Base-by-base conservation (phyloP, 108 stramenopile species). In the Stephanodiscus triporus region DNA sequence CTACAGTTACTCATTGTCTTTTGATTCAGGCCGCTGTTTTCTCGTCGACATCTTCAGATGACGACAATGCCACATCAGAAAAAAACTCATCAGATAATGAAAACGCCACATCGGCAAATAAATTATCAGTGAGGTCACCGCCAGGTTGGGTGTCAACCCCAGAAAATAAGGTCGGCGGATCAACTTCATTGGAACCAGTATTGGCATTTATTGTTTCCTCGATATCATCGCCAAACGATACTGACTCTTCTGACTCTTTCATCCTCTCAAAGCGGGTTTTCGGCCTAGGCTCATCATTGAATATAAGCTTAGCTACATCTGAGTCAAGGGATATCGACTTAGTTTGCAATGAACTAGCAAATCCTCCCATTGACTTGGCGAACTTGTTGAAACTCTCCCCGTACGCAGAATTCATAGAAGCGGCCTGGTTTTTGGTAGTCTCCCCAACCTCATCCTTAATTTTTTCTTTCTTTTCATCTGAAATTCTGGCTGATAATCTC, bases 341-440 rank as follows among this genome's bases (percentile, higher is more conserved):
- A 17, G 51, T 34, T 4, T 67, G 27, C 26, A 67, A 54, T 7
- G 55, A n/a, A 19, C 66, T 67, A n/a, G 49, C 66, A 54, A 73
- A 73, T 20, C 37, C 63, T 1, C 72, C 61, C 5, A 73, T 23
- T 43, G 70, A 61, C 61, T 64, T 61, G n/a, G 60, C 9, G 37
- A 61, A 38, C 30, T 61, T 61, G 60, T 9, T 22, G 40, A 61
- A 40, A n/a, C 60, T 61, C n/a, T 40, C 60, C 22, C 60, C 60
- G 7, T 54, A 24, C 24, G 53, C 26, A 24, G 53, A 13, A 54
- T 26, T 54, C 26, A 3, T 54, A 13, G 23, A 1, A 26, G 23
- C 53, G 9, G 23, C 53, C 26, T 42, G n/a, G n/a, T 19, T 36
- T 37, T 40, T 40, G 36, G 2, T 19, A 45, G 43, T 45, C 22